phyloP scores from a whole-genome alignment of 306 rosid species.

The Hippophae tibetana region DNA sequence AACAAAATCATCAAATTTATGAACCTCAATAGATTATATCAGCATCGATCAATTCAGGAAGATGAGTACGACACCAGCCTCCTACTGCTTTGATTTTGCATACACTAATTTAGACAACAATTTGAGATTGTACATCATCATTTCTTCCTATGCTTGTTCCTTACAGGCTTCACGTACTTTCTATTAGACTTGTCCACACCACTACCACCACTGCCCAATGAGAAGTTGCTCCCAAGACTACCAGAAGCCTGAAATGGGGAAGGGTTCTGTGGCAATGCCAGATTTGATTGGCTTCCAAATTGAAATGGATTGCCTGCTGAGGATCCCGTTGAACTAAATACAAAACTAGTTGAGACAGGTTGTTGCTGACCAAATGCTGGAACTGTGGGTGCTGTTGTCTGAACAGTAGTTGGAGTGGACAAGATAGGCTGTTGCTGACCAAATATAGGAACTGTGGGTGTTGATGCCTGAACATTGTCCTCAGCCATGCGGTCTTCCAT shows the following conservation, averaged over 20 bases:
- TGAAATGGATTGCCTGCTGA: slow-evolving; percentile 42
- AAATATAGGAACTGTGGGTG: slow-evolving; percentile 32
- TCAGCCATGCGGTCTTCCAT: slow-evolving; percentile 97
- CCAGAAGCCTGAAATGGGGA: slow-evolving; percentile 67
- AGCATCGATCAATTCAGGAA: slow-evolving; percentile 21
- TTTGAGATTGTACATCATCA: slow-evolving; percentile 9
- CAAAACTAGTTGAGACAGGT: slow-evolving; percentile 30
- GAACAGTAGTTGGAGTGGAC: slow-evolving; percentile 8
- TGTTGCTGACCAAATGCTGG: slow-evolving; percentile 19
- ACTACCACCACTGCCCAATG: slow-evolving; percentile 63
- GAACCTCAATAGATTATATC: slow-evolving; percentile 18
- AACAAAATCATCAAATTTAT: slow-evolving; percentile 5
- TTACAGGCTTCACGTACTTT: slow-evolving; percentile 35
- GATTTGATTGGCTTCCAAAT: slow-evolving; percentile 47
- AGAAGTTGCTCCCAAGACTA: slow-evolving; percentile 72
- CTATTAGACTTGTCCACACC: slow-evolving; percentile 64
- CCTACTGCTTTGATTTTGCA: slow-evolving; percentile 11
- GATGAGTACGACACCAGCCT: slow-evolving; percentile 18
- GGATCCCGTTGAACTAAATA: slow-evolving; percentile 44
- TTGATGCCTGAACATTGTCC: slow-evolving; percentile 48
- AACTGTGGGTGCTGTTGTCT: no score
- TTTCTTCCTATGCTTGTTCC: slow-evolving; percentile 51
- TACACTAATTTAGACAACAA: background rate
- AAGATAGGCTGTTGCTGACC: slow-evolving; percentile 32
- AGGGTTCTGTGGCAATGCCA: slow-evolving; percentile 38